phyloP scores from a whole-genome alignment of 805 yeast species.

The Huiozyma naganishii region DNA sequence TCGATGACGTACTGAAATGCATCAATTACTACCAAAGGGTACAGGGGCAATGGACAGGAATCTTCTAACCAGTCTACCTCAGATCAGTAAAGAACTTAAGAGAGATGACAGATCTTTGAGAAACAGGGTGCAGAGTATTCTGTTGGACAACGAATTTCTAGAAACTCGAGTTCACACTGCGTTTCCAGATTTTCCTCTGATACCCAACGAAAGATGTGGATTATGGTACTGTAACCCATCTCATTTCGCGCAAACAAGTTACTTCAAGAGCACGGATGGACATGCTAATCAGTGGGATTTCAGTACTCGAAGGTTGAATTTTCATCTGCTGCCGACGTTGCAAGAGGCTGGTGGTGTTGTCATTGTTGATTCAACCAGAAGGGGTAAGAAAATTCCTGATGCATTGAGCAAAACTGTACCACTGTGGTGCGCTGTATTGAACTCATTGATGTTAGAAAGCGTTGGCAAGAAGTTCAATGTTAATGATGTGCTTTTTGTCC shows the following conservation, averaged over 20 bases:
- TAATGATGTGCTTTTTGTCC: conserved; percentile 35
- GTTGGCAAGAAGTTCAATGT: conserved; percentile 2
- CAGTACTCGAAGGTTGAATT: conserved; percentile 59
- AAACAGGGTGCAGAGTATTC: conserved; percentile 63
- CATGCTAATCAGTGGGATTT: conserved; percentile 77
- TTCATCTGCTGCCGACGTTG: conserved; percentile 52
- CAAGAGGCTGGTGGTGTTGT: conserved; percentile 36
- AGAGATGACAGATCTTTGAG: conserved; percentile 40
- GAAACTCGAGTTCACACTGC: conserved; percentile 15
- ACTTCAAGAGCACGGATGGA: conserved; percentile 89
- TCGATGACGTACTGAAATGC: no score
- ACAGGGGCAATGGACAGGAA: background rate
- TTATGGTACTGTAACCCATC: conserved; percentile 62
- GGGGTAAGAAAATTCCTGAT: conserved; percentile 81
- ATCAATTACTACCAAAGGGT: no score
- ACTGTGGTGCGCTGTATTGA: conserved; percentile 80
- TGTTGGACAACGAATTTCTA: conserved; percentile 49
- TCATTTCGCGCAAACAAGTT: conserved; percentile 37
- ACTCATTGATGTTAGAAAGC: conserved; percentile 38
- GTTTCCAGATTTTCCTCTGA: conserved; percentile 36
- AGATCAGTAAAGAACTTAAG: conserved; percentile 34
- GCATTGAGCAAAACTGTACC: conserved; percentile 81
- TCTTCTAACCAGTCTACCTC: conserved; percentile 3
- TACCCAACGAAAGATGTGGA: conserved; percentile 82
- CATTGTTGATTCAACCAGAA: conserved; percentile 73